Evolutionary conservation across 1,284 basidiomycete species (phyloP), one percentile per base, ranked within the genome.

Genomic region (Apiotrichum montevideense): DNA sequence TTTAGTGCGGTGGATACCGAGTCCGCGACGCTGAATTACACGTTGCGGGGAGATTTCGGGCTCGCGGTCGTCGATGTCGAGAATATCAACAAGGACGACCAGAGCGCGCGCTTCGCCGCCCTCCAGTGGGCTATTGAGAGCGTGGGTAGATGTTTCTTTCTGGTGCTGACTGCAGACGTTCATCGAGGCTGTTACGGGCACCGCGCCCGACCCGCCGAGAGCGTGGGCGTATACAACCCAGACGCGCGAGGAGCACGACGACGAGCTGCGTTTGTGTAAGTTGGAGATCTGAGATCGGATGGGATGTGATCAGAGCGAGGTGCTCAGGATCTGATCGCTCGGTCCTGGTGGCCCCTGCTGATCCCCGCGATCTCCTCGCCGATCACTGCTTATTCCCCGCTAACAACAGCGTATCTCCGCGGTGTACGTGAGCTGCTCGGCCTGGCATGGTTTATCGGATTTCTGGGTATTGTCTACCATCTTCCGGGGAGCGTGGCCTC

Each of bases 61-160:
- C 75, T 88, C 35, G 73, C 75, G 34, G 80, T 82, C 55, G 81
- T 90, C 58, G 81, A 89, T 64, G 87, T 88, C 3, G 76, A 79
- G 39, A 77, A 79, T 35, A 85, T 87, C 67, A 80, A 73, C 2
- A 84, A 85, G 59, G 87, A 88, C 73, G 84, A 85, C 64, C 55
- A 66, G 32, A 87, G 88, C 69, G 75, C 76, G 54, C 78, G 85
- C 51, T 78, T 87, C 33, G 68, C 90, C 21, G 88, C 88, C 2
- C 68, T 90, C 11, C 88, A 90, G 64, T 86, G 87, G 81, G 86
- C 87, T 5, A 77, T 90, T 39, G 88, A 90, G 65, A 79, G 82
- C 66, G 86, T 85, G 60, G 33, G 6, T 21, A 13, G 2, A 6
- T 35, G n/a, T 50, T 41, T 29, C 34, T 10, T 14, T 50, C 41